These are phyloP conservation scores for Kwoniella sp. DNA, from an alignment of 768 basidiomycete species.

Conservation along the genomic window DNA sequence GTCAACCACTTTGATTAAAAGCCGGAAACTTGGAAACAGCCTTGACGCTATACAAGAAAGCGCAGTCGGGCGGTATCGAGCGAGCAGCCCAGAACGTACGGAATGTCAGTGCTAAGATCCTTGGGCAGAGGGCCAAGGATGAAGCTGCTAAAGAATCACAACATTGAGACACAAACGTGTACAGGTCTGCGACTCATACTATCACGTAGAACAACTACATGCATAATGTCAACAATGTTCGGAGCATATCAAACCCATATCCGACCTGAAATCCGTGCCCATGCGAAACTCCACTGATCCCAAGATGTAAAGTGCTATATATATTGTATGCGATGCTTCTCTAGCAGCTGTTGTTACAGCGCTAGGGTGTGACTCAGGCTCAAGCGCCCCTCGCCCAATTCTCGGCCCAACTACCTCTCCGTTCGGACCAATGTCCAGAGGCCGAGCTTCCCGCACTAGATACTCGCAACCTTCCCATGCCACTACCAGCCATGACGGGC, in stretches of 20 bases:
- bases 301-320: too few species aligned
- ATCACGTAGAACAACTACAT: too few species aligned
- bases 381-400: neutral
- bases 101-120: conserved; percentile 52
- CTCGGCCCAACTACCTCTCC: conserved; percentile 46
- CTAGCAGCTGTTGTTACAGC: too few species aligned
- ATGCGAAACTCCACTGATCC: neutral
- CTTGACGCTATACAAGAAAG: conserved; percentile 53
- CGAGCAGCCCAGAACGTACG: conserved; percentile 55
- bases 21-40: conserved; percentile 55
- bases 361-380: neutral
- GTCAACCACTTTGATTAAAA: too few species aligned
- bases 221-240: conserved; percentile 8
- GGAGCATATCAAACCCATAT: too few species aligned
- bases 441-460: neutral
- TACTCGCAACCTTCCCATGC: neutral
- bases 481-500: neutral
- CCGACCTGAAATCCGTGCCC: neutral
- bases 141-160: neutral
- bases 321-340: too few species aligned
- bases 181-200: too few species aligned
- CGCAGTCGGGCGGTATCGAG: conserved; percentile 53
- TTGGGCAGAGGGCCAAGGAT: conserved; percentile 26
- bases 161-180: too few species aligned
- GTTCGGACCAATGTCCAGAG: conserved; percentile 28